A percentile compares a stretch with the other conserved stretches of the same genome.
These are phyloP conservation scores for Neonothopanus nambi DNA, from an alignment of 1,284 basidiomycete genomes.

Conservation along the genomic window DNA sequence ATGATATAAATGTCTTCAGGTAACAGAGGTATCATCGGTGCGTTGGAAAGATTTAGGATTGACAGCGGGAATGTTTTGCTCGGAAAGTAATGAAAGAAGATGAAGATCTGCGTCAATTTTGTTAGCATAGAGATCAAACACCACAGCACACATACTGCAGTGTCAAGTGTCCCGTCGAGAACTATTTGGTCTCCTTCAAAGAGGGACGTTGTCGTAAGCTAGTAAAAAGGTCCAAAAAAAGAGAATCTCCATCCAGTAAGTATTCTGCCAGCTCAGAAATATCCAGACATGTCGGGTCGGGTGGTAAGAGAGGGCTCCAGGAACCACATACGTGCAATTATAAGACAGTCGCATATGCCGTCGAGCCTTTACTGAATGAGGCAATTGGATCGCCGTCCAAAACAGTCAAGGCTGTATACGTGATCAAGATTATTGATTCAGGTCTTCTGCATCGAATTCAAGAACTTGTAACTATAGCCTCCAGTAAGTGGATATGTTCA, in stretches of 20 bases:
- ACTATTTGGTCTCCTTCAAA: no score
- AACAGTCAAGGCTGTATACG: not conserved
- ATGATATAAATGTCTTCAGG: slow-evolving; percentile 38
- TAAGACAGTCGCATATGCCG: not conserved
- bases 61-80: not conserved
- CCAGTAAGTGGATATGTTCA: not conserved
- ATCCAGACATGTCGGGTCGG: no score
- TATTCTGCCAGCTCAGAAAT: not conserved
- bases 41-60: not conserved
- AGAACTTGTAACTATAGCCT: no score
- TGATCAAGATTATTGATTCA: not conserved
- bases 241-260: not conserved
- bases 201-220: not conserved
- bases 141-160: no score
- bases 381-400: not conserved
- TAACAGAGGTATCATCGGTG: slow-evolving; percentile 21
- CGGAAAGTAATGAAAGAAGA: not conserved
- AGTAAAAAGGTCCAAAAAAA: not conserved
- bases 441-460: not conserved
- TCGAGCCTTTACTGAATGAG: not conserved
- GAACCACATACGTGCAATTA: not conserved
- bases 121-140: no score
- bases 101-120: not conserved
- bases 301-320: not conserved
- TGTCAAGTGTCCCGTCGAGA: no score